Evolutionary conservation across 2,329 filamentous ascomycete genomes (phyloP), one percentile per base, ranked within the genome.

Genomic region (Fusarium sp.): DNA sequence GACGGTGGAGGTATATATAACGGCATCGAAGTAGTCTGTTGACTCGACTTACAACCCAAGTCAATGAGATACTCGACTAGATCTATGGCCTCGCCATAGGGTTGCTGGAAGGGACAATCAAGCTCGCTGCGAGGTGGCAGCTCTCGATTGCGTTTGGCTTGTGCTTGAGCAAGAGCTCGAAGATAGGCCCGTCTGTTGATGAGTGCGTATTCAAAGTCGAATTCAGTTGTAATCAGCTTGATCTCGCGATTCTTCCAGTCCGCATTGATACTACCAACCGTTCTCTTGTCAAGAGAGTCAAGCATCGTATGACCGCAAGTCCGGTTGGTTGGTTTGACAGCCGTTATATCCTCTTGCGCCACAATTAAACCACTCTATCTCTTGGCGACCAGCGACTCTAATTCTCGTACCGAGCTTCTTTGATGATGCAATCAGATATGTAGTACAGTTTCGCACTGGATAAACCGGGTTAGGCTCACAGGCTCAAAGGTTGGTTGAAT

Each of bases 21-120:
- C 17, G 2, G 3, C 6, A 35, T 14, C 0, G 3, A 14, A 11
- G 11, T 2, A 7, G 11, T 7, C 24, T 35, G 9, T 4, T 8
- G 6, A 14, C n/a, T 51, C 17, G n/a, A 17, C 1, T 35, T 6
- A 15, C 2, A 35, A 5, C 6, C 24, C 9, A 26, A 35, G 5
- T 53, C 48, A 8, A 11, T 15, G 1, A 26, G 9, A 8, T 53
- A 4, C 9, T 35, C n/a, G 8, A 24, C 17, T 3, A 6, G 12
- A 3, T 35, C 8, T 2, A 35, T 4, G 6, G 13, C 7, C 12
- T 12, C 9, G 0, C 3, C 3, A 3, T 51, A 11, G 0, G 8
- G 4, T 20, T 24, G 6, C 8, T 3, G 8, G 11, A 5, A 8
- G 3, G 9, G 0, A 3, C 3, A 2, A 8, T 14, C n/a, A 35